Evolutionary conservation across 129 eudicot species (phyloP), one percentile per base, ranked within the genome.

Genomic region (Chrysanthemum seticuspe): DNA sequence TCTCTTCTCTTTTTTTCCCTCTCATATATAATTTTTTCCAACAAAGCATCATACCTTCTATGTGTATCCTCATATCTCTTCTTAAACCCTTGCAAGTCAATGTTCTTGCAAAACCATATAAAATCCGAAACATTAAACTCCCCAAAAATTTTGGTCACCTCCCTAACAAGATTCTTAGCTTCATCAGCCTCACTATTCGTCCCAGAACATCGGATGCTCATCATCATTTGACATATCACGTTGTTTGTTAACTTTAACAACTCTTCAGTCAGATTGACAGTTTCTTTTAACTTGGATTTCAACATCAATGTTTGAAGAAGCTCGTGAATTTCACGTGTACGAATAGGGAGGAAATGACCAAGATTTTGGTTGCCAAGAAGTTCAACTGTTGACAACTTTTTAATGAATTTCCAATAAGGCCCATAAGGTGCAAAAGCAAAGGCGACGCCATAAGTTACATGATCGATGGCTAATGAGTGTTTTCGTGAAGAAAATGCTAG

Each of bases 391-490:
- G 85, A 81, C 60, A 84, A 0, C 48, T 87, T 87, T 72, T 84
- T 87, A 44, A 87, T 73, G 58, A 69, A 76, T 10, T 84, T 87
- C 89, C 92, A 87, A 25, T 87, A 87, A 0, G 87, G 83, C 0
- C 87, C 89, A 14, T 76, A 76, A 7, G 87, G 92, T 3, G 89
- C 84, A 16, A 87, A 87, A 2, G 92, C 85, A 54, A 87, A 79
- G 5, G 81, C 72, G 10, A 63, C 73, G 0, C 78, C 83, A 7
- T 87, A 82, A 1, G 87, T 81, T 18, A 87, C 74, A 54, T 62
- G 74, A 3, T 84, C 71, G 1, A 82, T 74, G 16, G 87, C 87
- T 34, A 85, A 64, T 1, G 83, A 64, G 45, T 79, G 75, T 18
- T 62, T 51, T 11, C 89, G 79, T 1, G 76, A 69, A 0, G 92